These are phyloP conservation scores for Komagataea norvegica DNA, from an alignment of 1,139 yeast species.

Conservation along the genomic window DNA sequence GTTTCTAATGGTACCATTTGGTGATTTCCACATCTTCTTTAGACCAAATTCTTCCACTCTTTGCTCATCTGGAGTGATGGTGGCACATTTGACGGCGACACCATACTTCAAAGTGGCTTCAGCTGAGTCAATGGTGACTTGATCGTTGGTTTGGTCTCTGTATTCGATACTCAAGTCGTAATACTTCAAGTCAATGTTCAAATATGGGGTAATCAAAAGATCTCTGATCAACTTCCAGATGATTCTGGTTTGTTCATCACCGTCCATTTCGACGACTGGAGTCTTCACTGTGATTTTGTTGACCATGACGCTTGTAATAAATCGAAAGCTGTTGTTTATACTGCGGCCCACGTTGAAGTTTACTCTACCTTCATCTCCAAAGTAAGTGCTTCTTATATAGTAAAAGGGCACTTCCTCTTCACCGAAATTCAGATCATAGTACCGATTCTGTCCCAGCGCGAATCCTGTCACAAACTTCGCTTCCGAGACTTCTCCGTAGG, in stretches of 20 bases:
- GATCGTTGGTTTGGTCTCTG: conserved; percentile 68
- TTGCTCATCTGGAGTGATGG: conserved; percentile 81
- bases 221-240: conserved; percentile 76
- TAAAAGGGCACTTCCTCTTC: conserved; percentile 1
- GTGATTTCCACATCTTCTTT: conserved; percentile 83
- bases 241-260: conserved; percentile 84
- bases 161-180: conserved; percentile 69
- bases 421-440: conserved; percentile 3
- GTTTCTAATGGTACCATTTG: conserved; percentile 81
- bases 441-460: neutral
- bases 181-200: conserved; percentile 69
- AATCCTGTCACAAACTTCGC: neutral
- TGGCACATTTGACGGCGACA: conserved; percentile 82
- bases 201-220: conserved; percentile 62
- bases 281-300: conserved; percentile 58
- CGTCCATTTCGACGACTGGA: conserved; percentile 79
- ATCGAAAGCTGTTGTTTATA: neutral
- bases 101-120: conserved; percentile 70
- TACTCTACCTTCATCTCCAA: neutral
- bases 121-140: conserved; percentile 72
- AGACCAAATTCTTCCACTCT: conserved; percentile 71
- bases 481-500: conserved; percentile 2
- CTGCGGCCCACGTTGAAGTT: too few species aligned
- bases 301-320: neutral
- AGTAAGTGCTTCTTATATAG: neutral